A percentile compares a stretch with the other conserved stretches of the same genome.
phyloP scores from a whole-genome alignment of 345 rosid species.

The Citrus maxima region DNA sequence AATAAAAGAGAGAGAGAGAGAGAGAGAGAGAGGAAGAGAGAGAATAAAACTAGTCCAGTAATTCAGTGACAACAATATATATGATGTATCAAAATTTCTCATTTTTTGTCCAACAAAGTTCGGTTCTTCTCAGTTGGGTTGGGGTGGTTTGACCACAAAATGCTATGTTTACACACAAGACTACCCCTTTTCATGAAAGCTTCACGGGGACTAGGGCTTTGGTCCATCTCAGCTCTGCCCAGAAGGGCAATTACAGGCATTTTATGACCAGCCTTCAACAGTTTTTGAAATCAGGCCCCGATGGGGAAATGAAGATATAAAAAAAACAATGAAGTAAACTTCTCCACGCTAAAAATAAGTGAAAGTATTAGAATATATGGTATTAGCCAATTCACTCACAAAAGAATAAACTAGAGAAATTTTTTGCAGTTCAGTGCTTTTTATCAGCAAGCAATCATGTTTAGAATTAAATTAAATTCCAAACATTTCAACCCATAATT shows the following conservation, averaged over 20 bases:
- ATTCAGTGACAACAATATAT: neutral
- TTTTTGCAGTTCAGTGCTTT: neutral
- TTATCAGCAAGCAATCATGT: neutral
- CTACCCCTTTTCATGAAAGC: neutral
- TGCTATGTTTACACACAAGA: neutral
- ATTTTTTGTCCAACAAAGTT: neutral
- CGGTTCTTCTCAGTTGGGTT: too few relatives aligned
- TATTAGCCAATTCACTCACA: neutral
- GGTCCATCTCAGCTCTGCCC: too few relatives aligned
- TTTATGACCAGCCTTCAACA: too few relatives aligned
- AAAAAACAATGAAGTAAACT: neutral
- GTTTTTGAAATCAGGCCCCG: too few relatives aligned
- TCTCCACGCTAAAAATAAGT: neutral
- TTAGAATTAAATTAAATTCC: neutral
- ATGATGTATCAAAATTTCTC: neutral
- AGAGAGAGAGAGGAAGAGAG: too few relatives aligned
- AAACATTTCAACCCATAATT: neutral
- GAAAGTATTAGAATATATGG: neutral
- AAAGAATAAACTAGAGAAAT: neutral
- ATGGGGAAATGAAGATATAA: neutral
- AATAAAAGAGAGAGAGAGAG: too few relatives aligned
- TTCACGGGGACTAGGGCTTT: too few relatives aligned
- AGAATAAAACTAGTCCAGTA: neutral
- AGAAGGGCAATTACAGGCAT: too few relatives aligned
- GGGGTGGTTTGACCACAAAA: too few relatives aligned